Percentiles rank a stretch among this genome's conserved stretches.
Evolutionary conservation across 306 rosid genomes (phyloP).

Genomic region (Dalbergia oliveri): DNA sequence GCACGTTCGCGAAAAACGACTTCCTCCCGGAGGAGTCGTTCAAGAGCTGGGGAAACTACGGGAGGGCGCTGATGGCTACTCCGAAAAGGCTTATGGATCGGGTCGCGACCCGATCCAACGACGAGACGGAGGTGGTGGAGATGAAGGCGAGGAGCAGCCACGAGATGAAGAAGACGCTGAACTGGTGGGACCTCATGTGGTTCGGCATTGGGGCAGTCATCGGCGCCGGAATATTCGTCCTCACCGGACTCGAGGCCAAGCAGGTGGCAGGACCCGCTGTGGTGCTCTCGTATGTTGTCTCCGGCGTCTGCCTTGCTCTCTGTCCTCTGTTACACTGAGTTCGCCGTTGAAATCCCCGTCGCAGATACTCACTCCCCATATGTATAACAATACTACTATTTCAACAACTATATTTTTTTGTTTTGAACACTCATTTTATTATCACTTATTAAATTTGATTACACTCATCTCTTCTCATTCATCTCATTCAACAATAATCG

Average conservation of each 20-base stretch:
- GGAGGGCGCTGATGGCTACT: conserved; percentile 57
- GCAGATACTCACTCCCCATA: conserved; percentile 59
- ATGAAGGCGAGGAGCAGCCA: conserved; percentile 69
- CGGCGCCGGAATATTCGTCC: conserved; percentile 85
- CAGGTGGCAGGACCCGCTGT: conserved; percentile 71
- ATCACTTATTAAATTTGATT: too few relatives aligned
- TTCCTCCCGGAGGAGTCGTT: conserved; percentile 93
- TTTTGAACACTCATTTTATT: too few relatives aligned
- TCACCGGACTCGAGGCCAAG: conserved; percentile 79
- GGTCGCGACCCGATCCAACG: conserved; percentile 64
- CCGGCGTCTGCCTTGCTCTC: conserved; percentile 90
- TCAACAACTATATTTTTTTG: too few relatives aligned
- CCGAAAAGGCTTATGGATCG: conserved; percentile 66
- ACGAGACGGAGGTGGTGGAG: conserved; percentile 69
- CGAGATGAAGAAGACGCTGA: conserved; percentile 86
- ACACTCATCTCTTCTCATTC: too few relatives aligned
- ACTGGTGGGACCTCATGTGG: conserved; percentile 97
- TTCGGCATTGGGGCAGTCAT: conserved; percentile 84
- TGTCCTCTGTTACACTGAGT: conserved; percentile 92
- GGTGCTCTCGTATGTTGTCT: conserved; percentile 72
- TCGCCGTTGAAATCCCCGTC: conserved; percentile 87
- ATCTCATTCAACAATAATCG: too few relatives aligned
- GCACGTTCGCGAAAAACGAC: conserved; percentile 54
- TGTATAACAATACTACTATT: too few relatives aligned
- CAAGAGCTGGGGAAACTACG: conserved; percentile 66